phyloP scores from a whole-genome alignment of 1,284 basidiomycete genomes.

The Fomitopsis schrenkii region DNA sequence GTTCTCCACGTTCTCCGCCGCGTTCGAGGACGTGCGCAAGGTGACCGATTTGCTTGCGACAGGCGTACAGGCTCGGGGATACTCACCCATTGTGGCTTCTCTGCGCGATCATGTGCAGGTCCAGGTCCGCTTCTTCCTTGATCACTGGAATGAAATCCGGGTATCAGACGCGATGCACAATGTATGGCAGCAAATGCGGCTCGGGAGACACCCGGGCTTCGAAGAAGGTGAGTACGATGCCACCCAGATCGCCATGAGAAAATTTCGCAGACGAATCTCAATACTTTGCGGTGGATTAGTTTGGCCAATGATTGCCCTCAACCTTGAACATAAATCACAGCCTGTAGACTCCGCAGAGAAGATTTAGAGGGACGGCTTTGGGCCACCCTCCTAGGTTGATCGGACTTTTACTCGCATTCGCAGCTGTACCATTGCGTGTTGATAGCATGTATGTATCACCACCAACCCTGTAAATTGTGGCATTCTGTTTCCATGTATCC shows the following conservation, averaged over 20 bases:
- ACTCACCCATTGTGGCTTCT: not conserved
- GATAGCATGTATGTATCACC: not conserved
- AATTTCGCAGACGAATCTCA: not conserved
- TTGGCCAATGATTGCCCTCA: constrained; percentile 64
- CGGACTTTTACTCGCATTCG: no score
- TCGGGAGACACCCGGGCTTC: constrained; percentile 79
- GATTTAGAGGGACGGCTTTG: constrained; percentile 1
- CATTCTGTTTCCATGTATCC: not conserved
- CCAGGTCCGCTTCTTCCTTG: constrained; percentile 74
- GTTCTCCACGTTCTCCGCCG: constrained; percentile 81
- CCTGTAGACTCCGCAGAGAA: constrained; percentile 9
- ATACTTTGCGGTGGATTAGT: constrained; percentile 33
- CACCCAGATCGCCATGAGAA: not conserved
- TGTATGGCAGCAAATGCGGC: constrained; percentile 80
- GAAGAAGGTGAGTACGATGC: constrained; percentile 52
- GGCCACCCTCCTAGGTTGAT: not conserved
- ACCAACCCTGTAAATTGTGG: not conserved
- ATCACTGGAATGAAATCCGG: constrained; percentile 81
- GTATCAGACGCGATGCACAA: constrained; percentile 75
- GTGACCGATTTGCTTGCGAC: constrained; percentile 27
- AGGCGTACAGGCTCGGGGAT: not conserved
- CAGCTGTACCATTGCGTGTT: not conserved
- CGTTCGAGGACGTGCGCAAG: constrained; percentile 82
- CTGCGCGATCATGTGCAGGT: constrained; percentile 37
- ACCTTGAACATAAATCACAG: constrained; percentile 56